Evolutionary conservation across 2,329 filamentous ascomycete species (phyloP).

Genomic region (Mycocentrospora acerina): DNA sequence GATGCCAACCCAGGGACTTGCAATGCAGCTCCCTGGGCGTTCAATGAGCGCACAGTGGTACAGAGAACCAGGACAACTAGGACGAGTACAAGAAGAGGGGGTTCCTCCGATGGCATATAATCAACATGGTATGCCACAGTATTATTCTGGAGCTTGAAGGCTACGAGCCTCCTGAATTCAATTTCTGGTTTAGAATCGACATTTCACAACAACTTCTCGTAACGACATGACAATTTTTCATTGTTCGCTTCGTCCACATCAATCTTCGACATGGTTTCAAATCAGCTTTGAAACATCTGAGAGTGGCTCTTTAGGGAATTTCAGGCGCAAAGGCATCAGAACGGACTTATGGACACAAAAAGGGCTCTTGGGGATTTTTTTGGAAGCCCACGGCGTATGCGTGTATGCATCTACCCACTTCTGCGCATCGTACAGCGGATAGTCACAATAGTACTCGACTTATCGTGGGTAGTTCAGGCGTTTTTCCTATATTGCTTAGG

Average conservation of each 20-base stretch:
- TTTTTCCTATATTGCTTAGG: no score
- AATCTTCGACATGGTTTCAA: not conserved
- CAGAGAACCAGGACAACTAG: slow-evolving; percentile 31
- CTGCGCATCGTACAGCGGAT: no score
- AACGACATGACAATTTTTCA: not conserved
- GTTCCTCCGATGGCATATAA: slow-evolving; percentile 30
- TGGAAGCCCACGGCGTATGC: no score
- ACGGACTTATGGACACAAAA: not conserved
- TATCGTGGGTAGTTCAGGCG: no score
- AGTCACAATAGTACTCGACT: no score
- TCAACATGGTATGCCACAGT: slow-evolving; percentile 30
- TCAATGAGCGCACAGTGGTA: slow-evolving; percentile 42
- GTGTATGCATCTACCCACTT: no score
- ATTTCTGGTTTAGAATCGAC: not conserved
- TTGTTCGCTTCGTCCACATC: not conserved
- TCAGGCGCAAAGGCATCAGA: slow-evolving; percentile 4
- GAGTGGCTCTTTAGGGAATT: not conserved
- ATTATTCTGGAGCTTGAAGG: slow-evolving; percentile 30
- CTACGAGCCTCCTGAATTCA: not conserved
- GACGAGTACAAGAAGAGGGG: slow-evolving; percentile 40
- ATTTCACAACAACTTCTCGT: not conserved
- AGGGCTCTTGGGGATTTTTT: not conserved
- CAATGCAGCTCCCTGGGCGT: slow-evolving; percentile 31
- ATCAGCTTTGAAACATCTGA: not conserved
- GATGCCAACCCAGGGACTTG: slow-evolving; percentile 23